Percentiles rank a stretch among this genome's conserved stretches.
Evolutionary conservation across 345 rosid species (phyloP).

Genomic region (Eucalyptus paniculata): DNA sequence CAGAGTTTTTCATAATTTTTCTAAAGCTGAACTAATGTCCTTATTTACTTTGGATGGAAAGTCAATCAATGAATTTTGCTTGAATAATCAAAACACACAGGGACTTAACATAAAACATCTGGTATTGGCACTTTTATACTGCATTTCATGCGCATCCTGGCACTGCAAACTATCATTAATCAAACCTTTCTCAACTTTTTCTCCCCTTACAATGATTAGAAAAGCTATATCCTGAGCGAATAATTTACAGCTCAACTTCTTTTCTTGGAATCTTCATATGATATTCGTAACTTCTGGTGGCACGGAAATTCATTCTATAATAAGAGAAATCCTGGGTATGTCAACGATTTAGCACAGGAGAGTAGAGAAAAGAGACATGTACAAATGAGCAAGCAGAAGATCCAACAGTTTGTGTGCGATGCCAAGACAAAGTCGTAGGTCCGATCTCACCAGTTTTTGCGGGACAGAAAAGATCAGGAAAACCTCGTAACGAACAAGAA

Average conservation of each 20-base stretch:
- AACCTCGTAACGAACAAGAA: neutral
- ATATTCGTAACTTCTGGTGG: neutral
- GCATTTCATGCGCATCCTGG: neutral
- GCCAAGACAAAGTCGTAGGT: neutral
- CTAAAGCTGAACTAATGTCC: too few relatives aligned
- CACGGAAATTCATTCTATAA: neutral
- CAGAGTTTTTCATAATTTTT: too few relatives aligned
- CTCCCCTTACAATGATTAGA: neutral
- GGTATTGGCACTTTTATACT: neutral
- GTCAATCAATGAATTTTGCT: too few relatives aligned
- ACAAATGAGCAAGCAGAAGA: neutral
- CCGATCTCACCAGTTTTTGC: neutral
- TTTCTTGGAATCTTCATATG: neutral
- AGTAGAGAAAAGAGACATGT: neutral
- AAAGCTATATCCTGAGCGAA: neutral
- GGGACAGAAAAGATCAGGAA: neutral
- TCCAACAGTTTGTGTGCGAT: neutral
- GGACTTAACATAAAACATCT: neutral
- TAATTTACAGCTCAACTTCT: neutral
- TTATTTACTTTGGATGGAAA: too few relatives aligned
- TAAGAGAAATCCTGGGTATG: neutral
- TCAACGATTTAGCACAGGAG: neutral
- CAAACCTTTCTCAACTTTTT: neutral
- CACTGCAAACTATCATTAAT: neutral
- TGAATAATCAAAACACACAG: too few relatives aligned